phyloP scores from a whole-genome alignment of 1,284 basidiomycete species.

The Crucibulum cyathiforme region DNA sequence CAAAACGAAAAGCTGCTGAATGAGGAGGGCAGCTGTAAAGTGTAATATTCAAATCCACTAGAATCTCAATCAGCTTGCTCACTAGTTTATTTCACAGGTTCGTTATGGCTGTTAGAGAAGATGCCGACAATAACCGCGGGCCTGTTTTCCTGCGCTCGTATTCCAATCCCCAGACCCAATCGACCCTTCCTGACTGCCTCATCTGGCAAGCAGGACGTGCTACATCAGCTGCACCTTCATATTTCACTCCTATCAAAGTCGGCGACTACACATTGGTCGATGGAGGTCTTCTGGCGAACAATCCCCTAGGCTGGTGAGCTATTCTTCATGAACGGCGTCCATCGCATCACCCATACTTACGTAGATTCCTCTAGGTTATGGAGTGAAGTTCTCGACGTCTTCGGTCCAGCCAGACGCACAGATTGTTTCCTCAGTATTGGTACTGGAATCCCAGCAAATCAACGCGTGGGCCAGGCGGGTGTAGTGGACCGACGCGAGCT shows the following conservation, averaged over 20 bases:
- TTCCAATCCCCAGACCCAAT: constrained; percentile 19
- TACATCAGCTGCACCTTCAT: constrained; percentile 37
- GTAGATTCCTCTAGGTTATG: too few species aligned
- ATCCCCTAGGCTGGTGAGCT: constrained; percentile 9
- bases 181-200: constrained; percentile 20
- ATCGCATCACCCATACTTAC: too few species aligned
- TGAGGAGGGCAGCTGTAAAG: constrained; percentile 16
- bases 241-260: constrained; percentile 28
- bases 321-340: too few species aligned
- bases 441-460: too few species aligned
- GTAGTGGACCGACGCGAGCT: too few species aligned
- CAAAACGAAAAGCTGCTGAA: constrained; percentile 13
- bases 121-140: constrained; percentile 16
- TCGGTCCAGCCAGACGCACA: too few species aligned
- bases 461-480: too few species aligned
- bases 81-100: constrained; percentile 13
- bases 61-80: neutral
- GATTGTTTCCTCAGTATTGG: too few species aligned
- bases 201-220: constrained; percentile 41
- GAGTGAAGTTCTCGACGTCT: too few species aligned
- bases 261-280: constrained; percentile 30
- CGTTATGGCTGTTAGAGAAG: constrained; percentile 17
- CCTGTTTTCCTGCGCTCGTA: constrained; percentile 28
- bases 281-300: constrained; percentile 33
- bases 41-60: constrained; percentile 8